These are phyloP conservation scores for Cladochytrium replicatum DNA, from an alignment of 192 early-diverging fungal species.

Conservation along the genomic window DNA sequence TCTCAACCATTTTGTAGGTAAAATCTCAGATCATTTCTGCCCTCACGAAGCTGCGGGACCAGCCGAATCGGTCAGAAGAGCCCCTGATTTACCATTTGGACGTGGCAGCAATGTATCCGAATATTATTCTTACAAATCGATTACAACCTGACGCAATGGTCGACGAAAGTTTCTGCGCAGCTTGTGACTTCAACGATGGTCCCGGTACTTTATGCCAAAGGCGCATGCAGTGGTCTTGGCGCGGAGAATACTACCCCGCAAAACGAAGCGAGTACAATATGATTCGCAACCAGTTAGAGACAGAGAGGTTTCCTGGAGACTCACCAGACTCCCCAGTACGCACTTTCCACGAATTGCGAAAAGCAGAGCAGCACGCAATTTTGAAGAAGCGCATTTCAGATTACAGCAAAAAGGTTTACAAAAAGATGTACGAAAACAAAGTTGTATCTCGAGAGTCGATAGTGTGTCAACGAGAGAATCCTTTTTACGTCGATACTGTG, in stretches of 20 bases:
- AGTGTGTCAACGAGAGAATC: constrained; percentile 95
- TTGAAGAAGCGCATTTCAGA: constrained; percentile 74
- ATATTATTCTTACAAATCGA: constrained; percentile 97
- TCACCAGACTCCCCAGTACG: constrained; percentile 28
- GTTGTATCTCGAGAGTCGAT: constrained; percentile 77
- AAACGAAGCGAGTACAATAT: constrained; percentile 83
- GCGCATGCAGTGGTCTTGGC: constrained; percentile 94
- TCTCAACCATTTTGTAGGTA: too few relatives aligned
- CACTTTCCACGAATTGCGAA: constrained; percentile 57
- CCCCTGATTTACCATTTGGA: constrained; percentile 97
- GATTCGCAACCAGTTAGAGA: constrained; percentile 76
- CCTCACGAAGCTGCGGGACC: constrained; percentile 68
- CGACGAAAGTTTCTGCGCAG: constrained; percentile 72
- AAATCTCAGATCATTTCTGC: constrained; percentile 48
- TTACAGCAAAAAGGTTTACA: constrained; percentile 83
- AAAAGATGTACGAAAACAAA: constrained; percentile 68
- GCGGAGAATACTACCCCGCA: constrained; percentile 91
- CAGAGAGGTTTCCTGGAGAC: constrained; percentile 68
- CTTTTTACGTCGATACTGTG: constrained; percentile 97
- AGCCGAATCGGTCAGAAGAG: constrained; percentile 61
- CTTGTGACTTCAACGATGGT: constrained; percentile 84
- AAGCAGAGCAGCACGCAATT: constrained; percentile 55
- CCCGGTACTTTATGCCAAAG: constrained; percentile 83
- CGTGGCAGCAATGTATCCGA: constrained; percentile 99
- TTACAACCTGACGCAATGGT: constrained; percentile 96